phyloP scores from a whole-genome alignment of 164 flowering plant genomes.

The Saururus chinensis region DNA sequence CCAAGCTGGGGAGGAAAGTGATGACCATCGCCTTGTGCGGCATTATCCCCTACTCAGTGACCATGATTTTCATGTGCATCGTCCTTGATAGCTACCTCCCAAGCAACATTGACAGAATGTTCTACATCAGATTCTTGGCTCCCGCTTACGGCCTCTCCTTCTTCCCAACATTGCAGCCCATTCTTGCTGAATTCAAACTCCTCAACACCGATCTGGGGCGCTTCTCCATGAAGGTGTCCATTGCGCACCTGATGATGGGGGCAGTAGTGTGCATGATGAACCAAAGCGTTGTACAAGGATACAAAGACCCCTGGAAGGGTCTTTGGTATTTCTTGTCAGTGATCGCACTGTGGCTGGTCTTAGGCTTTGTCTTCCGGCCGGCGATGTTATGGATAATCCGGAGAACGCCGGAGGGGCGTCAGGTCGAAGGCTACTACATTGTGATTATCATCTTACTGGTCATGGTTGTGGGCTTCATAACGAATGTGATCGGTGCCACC shows the following conservation, averaged over 20 bases:
- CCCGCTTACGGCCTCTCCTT: conserved; percentile 13
- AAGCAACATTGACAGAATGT: conserved; percentile 13
- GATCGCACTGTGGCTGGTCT: conserved; percentile 3
- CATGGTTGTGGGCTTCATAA: background rate
- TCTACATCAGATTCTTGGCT: background rate
- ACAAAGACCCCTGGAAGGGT: background rate
- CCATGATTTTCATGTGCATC: background rate
- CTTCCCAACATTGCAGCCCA: conserved; percentile 36
- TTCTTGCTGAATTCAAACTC: conserved; percentile 46
- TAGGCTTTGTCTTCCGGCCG: conserved; percentile 8
- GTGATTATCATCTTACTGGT: background rate
- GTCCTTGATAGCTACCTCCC: background rate
- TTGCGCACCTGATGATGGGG: conserved; percentile 18
- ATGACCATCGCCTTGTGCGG: conserved; percentile 12
- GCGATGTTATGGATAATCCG: conserved; percentile 21
- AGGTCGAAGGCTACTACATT: background rate
- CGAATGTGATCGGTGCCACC: background rate
- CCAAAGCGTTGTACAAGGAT: background rate
- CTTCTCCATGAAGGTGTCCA: conserved; percentile 27
- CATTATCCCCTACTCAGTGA: conserved; percentile 1
- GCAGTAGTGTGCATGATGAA: background rate
- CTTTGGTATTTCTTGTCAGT: conserved; percentile 17
- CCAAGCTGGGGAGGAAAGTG: conserved; percentile 24
- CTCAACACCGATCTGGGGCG: conserved; percentile 56
- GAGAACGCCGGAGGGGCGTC: conserved; percentile 29